Conservation (phyloP, 306 rosid species). For the Comarum palustre region DNA sequence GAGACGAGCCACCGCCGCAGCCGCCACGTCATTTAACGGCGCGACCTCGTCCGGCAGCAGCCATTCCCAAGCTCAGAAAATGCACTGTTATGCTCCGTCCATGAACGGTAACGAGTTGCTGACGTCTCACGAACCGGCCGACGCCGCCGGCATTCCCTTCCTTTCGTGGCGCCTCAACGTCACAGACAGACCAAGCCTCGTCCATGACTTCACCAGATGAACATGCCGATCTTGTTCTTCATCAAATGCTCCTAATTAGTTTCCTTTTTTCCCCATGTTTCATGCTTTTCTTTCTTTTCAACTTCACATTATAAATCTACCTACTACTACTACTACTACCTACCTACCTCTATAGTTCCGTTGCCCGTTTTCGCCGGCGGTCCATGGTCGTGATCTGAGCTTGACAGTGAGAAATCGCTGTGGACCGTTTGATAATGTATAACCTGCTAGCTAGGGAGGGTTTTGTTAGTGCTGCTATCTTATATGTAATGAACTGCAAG, state of each 20-base stretch:
- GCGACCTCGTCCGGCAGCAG: conserved; percentile 19
- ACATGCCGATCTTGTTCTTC: conserved; percentile 24
- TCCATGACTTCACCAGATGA: conserved; percentile 87
- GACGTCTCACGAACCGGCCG: conserved; percentile 24
- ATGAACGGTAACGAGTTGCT: conserved; percentile 41
- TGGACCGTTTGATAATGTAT: conserved; percentile 19
- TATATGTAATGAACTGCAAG: not conserved
- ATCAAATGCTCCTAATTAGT: conserved; percentile 46
- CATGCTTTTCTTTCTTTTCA: conserved; percentile 14
- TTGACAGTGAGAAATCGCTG: not conserved
- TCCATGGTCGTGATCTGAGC: not conserved
- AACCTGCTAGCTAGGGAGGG: conserved; percentile 6
- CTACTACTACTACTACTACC: not conserved
- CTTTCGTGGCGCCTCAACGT: conserved; percentile 94
- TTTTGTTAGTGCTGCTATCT: not conserved
- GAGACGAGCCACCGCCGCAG: conserved; percentile 66
- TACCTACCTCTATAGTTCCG: conserved; percentile 26
- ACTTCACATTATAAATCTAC: conserved; percentile 13
- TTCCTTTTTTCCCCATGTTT: conserved; percentile 36
- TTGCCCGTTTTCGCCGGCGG: conserved; percentile 19
- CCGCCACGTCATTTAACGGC: conserved; percentile 34
- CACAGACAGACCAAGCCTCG: conserved; percentile 78
- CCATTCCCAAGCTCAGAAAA: conserved; percentile 50
- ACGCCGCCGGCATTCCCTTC: conserved; percentile 56
- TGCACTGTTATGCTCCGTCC: conserved; percentile 54